Percentiles rank a stretch among this genome's conserved stretches.
These are phyloP conservation scores for Hypoxylon sp. DNA, from an alignment of 2,329 filamentous ascomycete genomes.

Conservation along the genomic window DNA sequence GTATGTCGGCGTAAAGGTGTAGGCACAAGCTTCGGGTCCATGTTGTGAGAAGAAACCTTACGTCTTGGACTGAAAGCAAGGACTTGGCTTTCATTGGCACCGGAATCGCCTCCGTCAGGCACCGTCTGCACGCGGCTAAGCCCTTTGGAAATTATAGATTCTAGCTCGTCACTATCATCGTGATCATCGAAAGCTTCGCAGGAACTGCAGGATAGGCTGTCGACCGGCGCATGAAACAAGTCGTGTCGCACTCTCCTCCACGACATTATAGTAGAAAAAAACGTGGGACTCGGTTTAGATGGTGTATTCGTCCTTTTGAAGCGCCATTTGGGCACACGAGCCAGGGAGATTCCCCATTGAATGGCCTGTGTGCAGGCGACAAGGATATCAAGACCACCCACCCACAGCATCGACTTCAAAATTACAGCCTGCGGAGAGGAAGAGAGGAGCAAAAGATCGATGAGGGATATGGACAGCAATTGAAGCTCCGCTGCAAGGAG, in stretches of 20 bases:
- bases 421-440: conserved; percentile 85
- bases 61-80: conserved; percentile 3
- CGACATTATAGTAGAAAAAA: conserved; percentile 57
- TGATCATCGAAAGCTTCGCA: conserved; percentile 50
- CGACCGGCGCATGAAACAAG: conserved; percentile 49
- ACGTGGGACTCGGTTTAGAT: conserved; percentile 52
- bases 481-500: conserved; percentile 88
- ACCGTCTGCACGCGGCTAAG: conserved; percentile 40
- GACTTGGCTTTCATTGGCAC: conserved; percentile 11
- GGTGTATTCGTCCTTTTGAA: conserved; percentile 70
- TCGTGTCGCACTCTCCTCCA: conserved; percentile 61
- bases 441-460: conserved; percentile 83
- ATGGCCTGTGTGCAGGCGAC: conserved; percentile 79
- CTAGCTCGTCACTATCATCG: conserved; percentile 45
- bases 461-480: conserved; percentile 82
- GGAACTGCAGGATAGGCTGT: conserved; percentile 51
- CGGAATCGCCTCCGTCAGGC: conserved; percentile 31
- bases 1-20: conserved; percentile 61
- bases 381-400: conserved; percentile 81
- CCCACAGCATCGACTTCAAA: conserved; percentile 86
- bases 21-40: conserved; percentile 30
- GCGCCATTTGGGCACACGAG: conserved; percentile 91
- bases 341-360: conserved; percentile 84
- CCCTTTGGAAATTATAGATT: conserved; percentile 21
- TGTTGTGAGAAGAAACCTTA: conserved; percentile 19